A percentile compares a stretch with the other conserved stretches of the same genome.
phyloP scores from a whole-genome alignment of 73 alveolate genomes.

The Paramecium tetraurelia region DNA sequence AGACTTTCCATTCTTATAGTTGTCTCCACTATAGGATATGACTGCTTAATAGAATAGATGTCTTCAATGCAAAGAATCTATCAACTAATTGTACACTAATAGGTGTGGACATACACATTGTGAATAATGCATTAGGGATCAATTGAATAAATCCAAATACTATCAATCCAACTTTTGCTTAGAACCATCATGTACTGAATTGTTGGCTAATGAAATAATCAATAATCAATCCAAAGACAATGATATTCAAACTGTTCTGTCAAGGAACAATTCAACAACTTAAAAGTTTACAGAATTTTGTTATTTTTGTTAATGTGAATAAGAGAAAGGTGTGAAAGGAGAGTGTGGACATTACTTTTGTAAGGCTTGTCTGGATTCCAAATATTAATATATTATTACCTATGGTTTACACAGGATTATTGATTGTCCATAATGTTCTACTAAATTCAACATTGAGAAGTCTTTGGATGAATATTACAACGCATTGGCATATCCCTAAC shows the following conservation, averaged over 20 bases:
- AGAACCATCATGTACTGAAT: slow-evolving; percentile 11
- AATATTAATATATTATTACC: background rate
- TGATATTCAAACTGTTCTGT: background rate
- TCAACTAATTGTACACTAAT: background rate
- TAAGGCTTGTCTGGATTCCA: background rate
- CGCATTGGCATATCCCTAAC: background rate
- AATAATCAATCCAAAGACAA: background rate
- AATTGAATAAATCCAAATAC: background rate
- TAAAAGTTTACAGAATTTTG: background rate
- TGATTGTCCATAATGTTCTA: background rate
- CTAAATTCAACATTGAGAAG: background rate
- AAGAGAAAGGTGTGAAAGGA: background rate
- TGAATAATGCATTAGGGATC: background rate
- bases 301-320: background rate
- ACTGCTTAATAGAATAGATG: background rate
- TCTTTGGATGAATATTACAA: background rate
- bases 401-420: background rate
- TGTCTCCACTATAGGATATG: background rate
- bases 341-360: slow-evolving; percentile 2
- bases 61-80: background rate
- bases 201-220: background rate
- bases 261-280: background rate
- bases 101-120: slow-evolving; percentile 33
- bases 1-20: slow-evolving; percentile 30
- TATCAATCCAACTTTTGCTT: background rate